Percentiles rank a stretch among this genome's conserved stretches.
Conservation (phyloP, 805 yeast species). For the Naumovozyma castellii region DNA sequence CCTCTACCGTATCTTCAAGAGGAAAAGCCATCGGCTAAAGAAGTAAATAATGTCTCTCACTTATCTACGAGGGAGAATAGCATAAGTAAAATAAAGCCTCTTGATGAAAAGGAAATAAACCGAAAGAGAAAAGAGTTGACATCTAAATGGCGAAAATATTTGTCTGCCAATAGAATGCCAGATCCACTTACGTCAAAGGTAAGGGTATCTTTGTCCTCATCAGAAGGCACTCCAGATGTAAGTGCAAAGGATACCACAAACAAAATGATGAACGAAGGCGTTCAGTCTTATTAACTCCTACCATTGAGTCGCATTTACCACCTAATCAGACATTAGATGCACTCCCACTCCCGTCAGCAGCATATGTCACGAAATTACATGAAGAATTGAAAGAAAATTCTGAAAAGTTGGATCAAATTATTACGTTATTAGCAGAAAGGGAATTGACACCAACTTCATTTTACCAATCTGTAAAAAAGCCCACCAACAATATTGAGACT, state of each 20-base stretch:
- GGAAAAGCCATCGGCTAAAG: too few species aligned
- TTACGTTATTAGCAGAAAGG: not conserved
- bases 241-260: too few species aligned
- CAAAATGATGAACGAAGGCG: not conserved
- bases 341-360: not conserved
- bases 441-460: not conserved
- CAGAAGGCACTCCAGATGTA: too few species aligned
- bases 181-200: not conserved
- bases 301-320: not conserved
- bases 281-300: not conserved
- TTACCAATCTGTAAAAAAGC: not conserved
- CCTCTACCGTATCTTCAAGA: constrained; percentile 30
- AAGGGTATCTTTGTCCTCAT: too few species aligned
- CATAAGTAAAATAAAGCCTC: not conserved
- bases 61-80: not conserved
- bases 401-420: not conserved
- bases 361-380: constrained; percentile 9
- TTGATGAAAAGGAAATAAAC: constrained; percentile 2
- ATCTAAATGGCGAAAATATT: constrained; percentile 11
- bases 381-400: constrained; percentile 7
- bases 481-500: not conserved
- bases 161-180: constrained; percentile 8
- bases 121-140: constrained; percentile 9
- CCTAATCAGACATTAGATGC: not conserved
- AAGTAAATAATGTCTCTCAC: too few species aligned